A percentile compares a stretch with the other conserved stretches of the same genome.
phyloP scores from a whole-genome alignment of 192 early-diverging fungal genomes.

The Mortierella alpina region DNA sequence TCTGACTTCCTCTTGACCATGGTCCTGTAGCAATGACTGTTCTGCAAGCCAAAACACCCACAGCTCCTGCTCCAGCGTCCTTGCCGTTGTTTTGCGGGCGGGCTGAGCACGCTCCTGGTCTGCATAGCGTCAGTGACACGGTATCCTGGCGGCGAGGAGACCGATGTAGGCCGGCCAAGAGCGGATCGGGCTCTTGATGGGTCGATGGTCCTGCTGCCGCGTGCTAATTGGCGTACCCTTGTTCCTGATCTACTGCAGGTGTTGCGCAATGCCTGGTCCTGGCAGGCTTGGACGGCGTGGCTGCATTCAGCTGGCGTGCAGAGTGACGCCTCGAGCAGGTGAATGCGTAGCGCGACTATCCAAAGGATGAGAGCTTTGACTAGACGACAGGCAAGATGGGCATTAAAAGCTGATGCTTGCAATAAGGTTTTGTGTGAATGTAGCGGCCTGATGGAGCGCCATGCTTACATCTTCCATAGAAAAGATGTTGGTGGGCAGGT shows the following conservation, averaged over 20 bases:
- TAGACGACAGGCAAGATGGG: not conserved
- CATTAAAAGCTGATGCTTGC: too few species aligned
- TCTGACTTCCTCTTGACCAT: conserved; percentile 35
- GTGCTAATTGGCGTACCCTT: not conserved
- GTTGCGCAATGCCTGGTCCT: conserved; percentile 7
- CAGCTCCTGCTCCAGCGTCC: conserved; percentile 13
- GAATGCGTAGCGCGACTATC: conserved; percentile 46
- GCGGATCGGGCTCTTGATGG: conserved; percentile 33
- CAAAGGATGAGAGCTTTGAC: conserved; percentile 48
- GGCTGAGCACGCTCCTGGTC: not conserved
- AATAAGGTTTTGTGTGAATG: not conserved
- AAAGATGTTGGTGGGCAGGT: conserved; percentile 42
- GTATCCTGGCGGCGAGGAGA: conserved; percentile 32
- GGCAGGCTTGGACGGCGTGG: conserved; percentile 9
- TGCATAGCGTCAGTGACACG: conserved; percentile 43
- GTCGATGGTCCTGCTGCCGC: not conserved
- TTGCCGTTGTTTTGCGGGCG: conserved; percentile 4
- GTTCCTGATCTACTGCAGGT: not conserved
- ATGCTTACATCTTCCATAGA: conserved; percentile 41
- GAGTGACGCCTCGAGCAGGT: conserved; percentile 25
- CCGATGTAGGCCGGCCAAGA: conserved; percentile 33
- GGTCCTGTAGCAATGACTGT: conserved; percentile 26
- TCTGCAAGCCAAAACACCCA: conserved; percentile 54
- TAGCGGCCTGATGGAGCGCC: not conserved
- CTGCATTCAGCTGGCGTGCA: conserved; percentile 32